Conservation (phyloP, 495 filamentous ascomycete species). For the Thermochaetoides thermophila region DNA sequence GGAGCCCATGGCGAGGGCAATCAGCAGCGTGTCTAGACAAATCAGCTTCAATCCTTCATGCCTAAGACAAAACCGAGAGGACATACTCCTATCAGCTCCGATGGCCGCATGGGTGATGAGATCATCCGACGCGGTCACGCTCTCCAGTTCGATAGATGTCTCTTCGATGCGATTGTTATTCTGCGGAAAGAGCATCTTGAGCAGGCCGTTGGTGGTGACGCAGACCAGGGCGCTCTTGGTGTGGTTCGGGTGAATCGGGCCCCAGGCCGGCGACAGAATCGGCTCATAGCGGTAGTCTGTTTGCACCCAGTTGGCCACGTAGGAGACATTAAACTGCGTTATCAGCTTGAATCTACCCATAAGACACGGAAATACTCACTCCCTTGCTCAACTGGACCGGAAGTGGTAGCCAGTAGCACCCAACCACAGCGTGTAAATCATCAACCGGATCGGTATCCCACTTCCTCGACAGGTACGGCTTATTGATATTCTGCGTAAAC, state of each 20-base stretch:
- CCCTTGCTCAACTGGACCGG: slow-evolving; percentile 26
- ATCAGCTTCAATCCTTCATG: neutral
- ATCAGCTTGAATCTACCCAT: too few species aligned
- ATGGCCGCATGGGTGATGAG: slow-evolving; percentile 69
- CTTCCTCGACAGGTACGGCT: slow-evolving; percentile 38
- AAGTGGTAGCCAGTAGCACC: slow-evolving; percentile 68
- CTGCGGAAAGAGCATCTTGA: slow-evolving; percentile 53
- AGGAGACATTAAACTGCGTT: too few species aligned
- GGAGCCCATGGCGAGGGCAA: slow-evolving; percentile 50
- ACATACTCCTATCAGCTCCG: slow-evolving; percentile 51
- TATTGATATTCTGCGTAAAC: slow-evolving; percentile 49
- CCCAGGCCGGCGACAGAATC: slow-evolving; percentile 38
- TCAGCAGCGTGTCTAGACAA: slow-evolving; percentile 33
- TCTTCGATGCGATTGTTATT: slow-evolving; percentile 55
- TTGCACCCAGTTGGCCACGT: slow-evolving; percentile 29
- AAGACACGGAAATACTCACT: too few species aligned
- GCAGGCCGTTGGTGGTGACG: slow-evolving; percentile 52
- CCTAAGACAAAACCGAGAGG: too few species aligned
- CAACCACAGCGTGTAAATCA: slow-evolving; percentile 62
- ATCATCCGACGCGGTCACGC: slow-evolving; percentile 49
- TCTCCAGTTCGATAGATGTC: slow-evolving; percentile 52
- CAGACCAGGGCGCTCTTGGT: slow-evolving; percentile 54
- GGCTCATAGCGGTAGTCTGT: slow-evolving; percentile 32
- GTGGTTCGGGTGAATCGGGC: slow-evolving; percentile 50
- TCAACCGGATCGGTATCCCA: slow-evolving; percentile 48